Evolutionary conservation across 176 grass and related monocot genomes (phyloP).

Genomic region (Dendrocalamus sinicus): DNA sequence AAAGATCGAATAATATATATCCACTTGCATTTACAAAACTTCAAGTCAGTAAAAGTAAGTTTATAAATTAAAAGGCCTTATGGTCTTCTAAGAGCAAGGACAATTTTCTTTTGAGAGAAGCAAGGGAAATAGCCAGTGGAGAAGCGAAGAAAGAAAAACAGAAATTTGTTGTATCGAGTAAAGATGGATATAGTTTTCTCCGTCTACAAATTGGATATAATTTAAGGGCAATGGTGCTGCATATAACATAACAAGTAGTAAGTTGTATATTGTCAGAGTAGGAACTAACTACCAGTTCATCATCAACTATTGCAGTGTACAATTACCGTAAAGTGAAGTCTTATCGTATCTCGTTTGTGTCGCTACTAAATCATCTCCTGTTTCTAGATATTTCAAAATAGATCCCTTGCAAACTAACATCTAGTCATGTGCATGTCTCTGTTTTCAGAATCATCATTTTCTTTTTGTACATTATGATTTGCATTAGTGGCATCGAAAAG

Average conservation of each 20-base stretch:
- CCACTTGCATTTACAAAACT: background rate
- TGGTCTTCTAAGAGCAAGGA: slow-evolving; percentile 1
- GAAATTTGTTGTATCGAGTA: background rate
- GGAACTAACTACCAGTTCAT: background rate
- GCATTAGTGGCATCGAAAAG: background rate
- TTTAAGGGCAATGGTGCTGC: background rate
- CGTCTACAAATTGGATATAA: background rate
- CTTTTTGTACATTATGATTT: background rate
- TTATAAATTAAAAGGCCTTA: background rate
- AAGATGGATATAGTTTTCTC: background rate
- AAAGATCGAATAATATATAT: background rate
- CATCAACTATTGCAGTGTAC: background rate
- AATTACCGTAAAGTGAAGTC: background rate
- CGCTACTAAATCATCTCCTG: background rate
- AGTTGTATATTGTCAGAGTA: background rate
- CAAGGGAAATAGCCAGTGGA: background rate
- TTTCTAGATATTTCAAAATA: slow-evolving; percentile 21
- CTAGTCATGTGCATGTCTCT: background rate
- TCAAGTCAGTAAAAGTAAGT: background rate
- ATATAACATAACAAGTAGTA: background rate
- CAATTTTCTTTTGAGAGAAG: slow-evolving; percentile 18
- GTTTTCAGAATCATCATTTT: background rate
- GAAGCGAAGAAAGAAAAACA: background rate
- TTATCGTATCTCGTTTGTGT: background rate
- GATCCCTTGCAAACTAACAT: background rate